Evolutionary conservation across 2,329 filamentous ascomycete genomes (phyloP).

Genomic region (Calonectria crousiana): DNA sequence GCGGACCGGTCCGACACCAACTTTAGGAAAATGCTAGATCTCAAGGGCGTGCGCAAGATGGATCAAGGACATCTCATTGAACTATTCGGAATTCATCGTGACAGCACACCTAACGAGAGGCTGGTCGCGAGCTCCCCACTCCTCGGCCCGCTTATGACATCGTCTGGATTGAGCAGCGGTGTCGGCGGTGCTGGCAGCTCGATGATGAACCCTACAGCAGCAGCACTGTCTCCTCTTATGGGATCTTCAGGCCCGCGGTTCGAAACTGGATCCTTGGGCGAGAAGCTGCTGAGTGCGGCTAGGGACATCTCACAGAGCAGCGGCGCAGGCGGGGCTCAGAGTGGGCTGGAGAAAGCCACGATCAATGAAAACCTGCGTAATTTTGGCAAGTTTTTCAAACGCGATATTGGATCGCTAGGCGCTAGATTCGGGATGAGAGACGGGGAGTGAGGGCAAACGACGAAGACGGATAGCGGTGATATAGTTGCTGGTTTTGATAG

Average conservation of each 20-base stretch:
- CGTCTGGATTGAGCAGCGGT: conserved; percentile 53
- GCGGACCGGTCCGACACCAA: conserved; percentile 93
- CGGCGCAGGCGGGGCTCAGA: conserved; percentile 50
- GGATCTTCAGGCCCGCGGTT: conserved; percentile 67
- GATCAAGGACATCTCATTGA: conserved; percentile 89
- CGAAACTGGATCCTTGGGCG: conserved; percentile 85
- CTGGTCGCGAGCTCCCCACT: conserved; percentile 79
- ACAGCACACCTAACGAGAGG: conserved; percentile 78
- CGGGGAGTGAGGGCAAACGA: conserved; percentile 49
- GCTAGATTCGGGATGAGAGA: conserved; percentile 77
- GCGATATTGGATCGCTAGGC: conserved; percentile 84
- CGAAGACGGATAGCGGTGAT: background rate
- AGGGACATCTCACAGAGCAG: conserved; percentile 80
- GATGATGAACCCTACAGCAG: conserved; percentile 58
- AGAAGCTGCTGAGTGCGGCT: conserved; percentile 88
- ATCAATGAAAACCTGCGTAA: conserved; percentile 96
- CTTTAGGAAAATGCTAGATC: conserved; percentile 94
- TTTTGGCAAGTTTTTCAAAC: conserved; percentile 94
- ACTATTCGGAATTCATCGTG: conserved; percentile 84
- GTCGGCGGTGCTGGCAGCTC: conserved; percentile 47
- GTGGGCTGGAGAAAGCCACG: conserved; percentile 70
- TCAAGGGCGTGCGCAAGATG: conserved; percentile 89
- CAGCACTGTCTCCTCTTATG: conserved; percentile 48
- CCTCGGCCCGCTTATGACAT: conserved; percentile 73
- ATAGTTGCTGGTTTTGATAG: background rate